phyloP scores from a whole-genome alignment of 2,329 filamentous ascomycete species.

The Hypoxylon sp. region DNA sequence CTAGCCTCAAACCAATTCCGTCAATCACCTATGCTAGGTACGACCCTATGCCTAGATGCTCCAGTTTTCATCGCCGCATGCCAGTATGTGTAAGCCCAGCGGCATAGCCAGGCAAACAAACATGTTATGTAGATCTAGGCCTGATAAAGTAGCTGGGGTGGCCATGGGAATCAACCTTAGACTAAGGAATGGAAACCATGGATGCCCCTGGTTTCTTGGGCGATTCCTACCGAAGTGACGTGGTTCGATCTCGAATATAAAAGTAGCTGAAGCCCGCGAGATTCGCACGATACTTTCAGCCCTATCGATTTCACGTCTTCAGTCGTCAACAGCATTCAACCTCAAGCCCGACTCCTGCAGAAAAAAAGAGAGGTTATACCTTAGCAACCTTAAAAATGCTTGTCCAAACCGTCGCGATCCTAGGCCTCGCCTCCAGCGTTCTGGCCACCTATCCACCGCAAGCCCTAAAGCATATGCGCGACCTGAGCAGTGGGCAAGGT shows the following conservation, averaged over 20 bases:
- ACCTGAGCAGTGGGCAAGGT: conserved; percentile 12
- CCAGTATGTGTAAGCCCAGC: not conserved
- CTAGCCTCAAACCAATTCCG: conserved; percentile 13
- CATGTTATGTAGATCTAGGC: not conserved
- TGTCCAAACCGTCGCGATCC: conserved; percentile 32
- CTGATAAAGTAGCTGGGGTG: not conserved
- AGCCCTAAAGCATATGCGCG: conserved; percentile 34
- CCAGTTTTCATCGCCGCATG: not conserved
- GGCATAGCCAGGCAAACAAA: not conserved
- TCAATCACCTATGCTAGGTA: not conserved
- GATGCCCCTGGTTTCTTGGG: not conserved
- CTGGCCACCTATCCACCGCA: conserved; percentile 38
- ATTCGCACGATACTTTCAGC: not conserved
- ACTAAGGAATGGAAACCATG: conserved; percentile 1
- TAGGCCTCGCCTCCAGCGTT: conserved; percentile 45
- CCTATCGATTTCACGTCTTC: conserved; percentile 1
- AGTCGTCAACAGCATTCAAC: not conserved
- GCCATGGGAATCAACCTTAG: not conserved
- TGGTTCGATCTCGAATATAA: conserved; percentile 1
- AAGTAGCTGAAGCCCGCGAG: not conserved
- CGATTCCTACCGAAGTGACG: not conserved
- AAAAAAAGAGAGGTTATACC: too few relatives aligned
- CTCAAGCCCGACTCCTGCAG: not conserved
- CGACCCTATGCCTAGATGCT: not conserved
- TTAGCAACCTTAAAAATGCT: conserved; percentile 36